These are phyloP conservation scores for Teratosphaeria zuluensis DNA, from an alignment of 2,329 filamentous ascomycete genomes.

Conservation along the genomic window DNA sequence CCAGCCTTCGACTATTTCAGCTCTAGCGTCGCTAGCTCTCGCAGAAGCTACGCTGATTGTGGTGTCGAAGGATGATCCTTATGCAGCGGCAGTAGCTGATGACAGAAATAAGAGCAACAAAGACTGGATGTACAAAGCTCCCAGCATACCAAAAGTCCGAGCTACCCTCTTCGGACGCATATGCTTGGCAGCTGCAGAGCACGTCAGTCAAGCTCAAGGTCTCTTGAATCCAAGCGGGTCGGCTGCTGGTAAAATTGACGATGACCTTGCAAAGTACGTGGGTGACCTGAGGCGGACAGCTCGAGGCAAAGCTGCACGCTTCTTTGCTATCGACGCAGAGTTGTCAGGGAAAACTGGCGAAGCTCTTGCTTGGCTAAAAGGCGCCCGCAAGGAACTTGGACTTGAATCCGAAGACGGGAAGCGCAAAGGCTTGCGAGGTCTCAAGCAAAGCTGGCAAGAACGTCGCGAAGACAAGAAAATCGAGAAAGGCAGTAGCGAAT, in stretches of 20 bases:
- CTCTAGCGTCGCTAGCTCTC: constrained; percentile 53
- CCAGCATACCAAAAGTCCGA: constrained; percentile 78
- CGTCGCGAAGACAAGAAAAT: constrained; percentile 69
- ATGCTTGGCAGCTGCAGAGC: constrained; percentile 79
- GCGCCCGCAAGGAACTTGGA: constrained; percentile 66
- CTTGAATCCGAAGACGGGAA: constrained; percentile 39
- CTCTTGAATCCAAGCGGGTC: constrained; percentile 32
- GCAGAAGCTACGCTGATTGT: constrained; percentile 85
- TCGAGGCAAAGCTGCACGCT: constrained; percentile 76
- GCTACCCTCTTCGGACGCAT: constrained; percentile 80
- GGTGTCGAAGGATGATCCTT: constrained; percentile 89
- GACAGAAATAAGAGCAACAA: constrained; percentile 71
- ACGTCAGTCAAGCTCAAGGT: constrained; percentile 62
- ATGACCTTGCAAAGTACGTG: constrained; percentile 61
- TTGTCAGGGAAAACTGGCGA: constrained; percentile 69
- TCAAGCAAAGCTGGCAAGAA: constrained; percentile 68
- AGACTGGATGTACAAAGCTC: constrained; percentile 94
- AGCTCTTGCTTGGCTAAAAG: constrained; percentile 77
- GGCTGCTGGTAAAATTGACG: constrained; percentile 46
- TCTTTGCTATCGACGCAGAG: constrained; percentile 85
- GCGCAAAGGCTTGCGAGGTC: constrained; percentile 49
- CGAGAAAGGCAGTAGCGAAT: constrained; percentile 54
- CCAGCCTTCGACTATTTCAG: constrained; percentile 33
- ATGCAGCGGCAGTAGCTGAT: constrained; percentile 72
- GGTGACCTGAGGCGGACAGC: constrained; percentile 66